Percentiles rank a stretch among this genome's conserved stretches.
These are phyloP conservation scores for Phytopythium mirpurense DNA, from an alignment of 352 stramenopile species.

Conservation along the genomic window DNA sequence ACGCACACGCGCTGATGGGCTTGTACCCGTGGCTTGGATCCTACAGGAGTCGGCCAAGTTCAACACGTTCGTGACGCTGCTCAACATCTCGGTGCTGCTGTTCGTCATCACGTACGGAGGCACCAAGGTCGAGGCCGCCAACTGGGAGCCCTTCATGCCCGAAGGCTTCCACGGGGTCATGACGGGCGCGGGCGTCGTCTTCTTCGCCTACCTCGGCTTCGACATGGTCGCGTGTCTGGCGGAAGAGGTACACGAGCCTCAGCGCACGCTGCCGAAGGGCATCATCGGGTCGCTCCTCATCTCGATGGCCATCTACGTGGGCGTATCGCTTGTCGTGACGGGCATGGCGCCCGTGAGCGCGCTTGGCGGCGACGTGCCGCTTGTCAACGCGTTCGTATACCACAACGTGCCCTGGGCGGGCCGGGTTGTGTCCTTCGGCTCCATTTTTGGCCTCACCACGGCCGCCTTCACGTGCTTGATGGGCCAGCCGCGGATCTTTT, in stretches of 20 bases:
- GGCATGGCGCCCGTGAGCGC: constrained; percentile 77
- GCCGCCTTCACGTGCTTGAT: constrained; percentile 90
- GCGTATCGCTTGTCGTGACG: constrained; percentile 87
- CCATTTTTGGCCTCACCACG: constrained; percentile 90
- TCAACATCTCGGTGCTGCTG: constrained; percentile 89
- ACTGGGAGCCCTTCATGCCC: constrained; percentile 85
- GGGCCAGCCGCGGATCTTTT: constrained; percentile 91
- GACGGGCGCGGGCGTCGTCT: constrained; percentile 84
- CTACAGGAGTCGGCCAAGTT: constrained; percentile 89
- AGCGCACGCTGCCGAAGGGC: constrained; percentile 87
- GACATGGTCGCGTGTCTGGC: constrained; percentile 92
- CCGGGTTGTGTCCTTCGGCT: constrained; percentile 87
- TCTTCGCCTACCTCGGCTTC: constrained; percentile 92
- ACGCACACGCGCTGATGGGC: not conserved
- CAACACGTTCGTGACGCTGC: constrained; percentile 83
- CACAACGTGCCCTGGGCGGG: constrained; percentile 66
- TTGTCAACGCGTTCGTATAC: constrained; percentile 83
- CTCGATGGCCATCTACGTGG: constrained; percentile 89
- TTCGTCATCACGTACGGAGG: constrained; percentile 87
- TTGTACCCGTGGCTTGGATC: not conserved
- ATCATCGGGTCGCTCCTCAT: constrained; percentile 91
- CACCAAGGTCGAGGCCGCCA: constrained; percentile 62
- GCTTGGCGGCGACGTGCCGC: constrained; percentile 66
- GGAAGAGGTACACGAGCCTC: constrained; percentile 88
- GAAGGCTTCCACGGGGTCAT: constrained; percentile 86